Evolutionary conservation across 1,139 yeast species (phyloP), one percentile per base, ranked within the genome.

Genomic region (Geotrichum bryndzae): DNA sequence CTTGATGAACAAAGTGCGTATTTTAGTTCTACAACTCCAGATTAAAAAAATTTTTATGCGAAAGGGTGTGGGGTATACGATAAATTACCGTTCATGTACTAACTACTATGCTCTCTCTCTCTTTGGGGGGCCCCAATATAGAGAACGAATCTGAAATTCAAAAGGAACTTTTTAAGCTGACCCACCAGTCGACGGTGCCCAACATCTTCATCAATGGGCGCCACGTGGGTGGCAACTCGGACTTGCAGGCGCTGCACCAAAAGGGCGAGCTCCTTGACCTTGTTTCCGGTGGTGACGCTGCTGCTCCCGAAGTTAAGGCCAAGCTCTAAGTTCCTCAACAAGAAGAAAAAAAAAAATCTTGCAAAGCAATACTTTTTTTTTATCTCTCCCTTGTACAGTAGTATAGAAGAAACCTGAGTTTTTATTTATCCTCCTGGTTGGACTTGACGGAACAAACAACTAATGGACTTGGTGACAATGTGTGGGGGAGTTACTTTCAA

Each of bases 141-240:
- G 68, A 71, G 25, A 86, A 86, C 58, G 92, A 91, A 53, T 72
- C 74, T 22, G 87, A 81, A n/a, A 84, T 92, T 68, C 98, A 94
- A 78, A 86, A 82, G 58, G 96, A 95, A 63, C 81, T 94, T 66
- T 74, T 72, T 56, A 85, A 87, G 71, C 75, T 90, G 66, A 87
- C 96, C 52, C 96, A 97, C 65, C 98, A 94, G 79, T 82, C 84
- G 69, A 90, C 97, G 51, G 98, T 94, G 63, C 99, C 99, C 66
- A 92, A 88, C 76, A 83, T 94, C 67, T 91, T 87, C 77, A 91
- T 94, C 73, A 85, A 82, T 59, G 97, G 96, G 64, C 82, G 90
- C 77, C 97, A 90, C 78, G 84, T 94, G 70, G 99, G 99, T 65
- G 61, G 61, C 13, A 59, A 54, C 82, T 86, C 92, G 58, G 96